Conservation (phyloP, 2,329 filamentous ascomycete genomes). For the Fusarium sp. region DNA sequence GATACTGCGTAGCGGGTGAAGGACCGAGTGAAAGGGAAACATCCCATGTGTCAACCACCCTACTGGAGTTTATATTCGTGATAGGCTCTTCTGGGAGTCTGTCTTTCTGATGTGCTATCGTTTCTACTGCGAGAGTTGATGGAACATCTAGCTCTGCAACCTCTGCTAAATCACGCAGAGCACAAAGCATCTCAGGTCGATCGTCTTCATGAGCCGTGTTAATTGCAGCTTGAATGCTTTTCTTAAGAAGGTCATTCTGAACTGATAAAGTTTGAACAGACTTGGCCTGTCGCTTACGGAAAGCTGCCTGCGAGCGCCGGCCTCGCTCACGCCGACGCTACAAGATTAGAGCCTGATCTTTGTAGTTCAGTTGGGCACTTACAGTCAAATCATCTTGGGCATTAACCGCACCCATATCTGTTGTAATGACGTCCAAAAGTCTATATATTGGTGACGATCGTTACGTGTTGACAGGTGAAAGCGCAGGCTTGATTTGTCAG, state of each 20-base stretch:
- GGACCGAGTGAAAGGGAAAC: too few species aligned
- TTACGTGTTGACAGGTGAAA: neutral
- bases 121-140: neutral
- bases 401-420: neutral
- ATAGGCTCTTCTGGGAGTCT: accelerated
- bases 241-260: neutral
- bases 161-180: neutral
- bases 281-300: constrained; percentile 8
- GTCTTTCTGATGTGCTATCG: accelerated
- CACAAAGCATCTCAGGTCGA: neutral
- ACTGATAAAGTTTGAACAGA: neutral
- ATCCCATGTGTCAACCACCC: accelerated
- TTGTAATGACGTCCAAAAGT: neutral
- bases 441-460: too few species aligned
- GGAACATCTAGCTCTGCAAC: neutral
- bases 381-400: neutral
- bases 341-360: too few species aligned
- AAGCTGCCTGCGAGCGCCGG: constrained; percentile 18
- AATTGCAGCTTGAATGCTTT: neutral
- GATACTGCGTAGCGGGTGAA: neutral
- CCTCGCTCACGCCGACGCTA: constrained; percentile 26
- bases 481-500: constrained; percentile 16
- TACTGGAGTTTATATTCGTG: accelerated
- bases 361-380: too few species aligned
- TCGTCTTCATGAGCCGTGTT: neutral